A percentile compares a stretch with the other conserved stretches of the same genome.
phyloP scores from a whole-genome alignment of 345 rosid genomes.

The Euphorbia pulcherrima region DNA sequence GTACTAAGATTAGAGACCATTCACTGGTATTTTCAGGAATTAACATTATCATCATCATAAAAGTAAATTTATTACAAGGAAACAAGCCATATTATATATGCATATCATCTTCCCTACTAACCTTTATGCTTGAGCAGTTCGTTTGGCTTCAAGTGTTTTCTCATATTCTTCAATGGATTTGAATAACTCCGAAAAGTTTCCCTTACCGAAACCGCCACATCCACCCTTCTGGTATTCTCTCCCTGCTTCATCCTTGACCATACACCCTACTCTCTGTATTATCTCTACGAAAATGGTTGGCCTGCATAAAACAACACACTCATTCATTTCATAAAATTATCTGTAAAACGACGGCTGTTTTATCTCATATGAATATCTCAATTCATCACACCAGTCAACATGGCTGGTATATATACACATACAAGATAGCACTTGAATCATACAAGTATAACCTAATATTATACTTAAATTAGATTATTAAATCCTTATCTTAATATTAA shows the following conservation, averaged over 20 bases:
- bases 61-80: background rate
- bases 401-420: no score
- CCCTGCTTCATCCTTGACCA: conserved; percentile 63
- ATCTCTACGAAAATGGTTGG: conserved; percentile 95
- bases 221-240: conserved; percentile 81
- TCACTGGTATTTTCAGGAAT: no score
- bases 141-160: conserved; percentile 74
- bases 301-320: conserved; percentile 30
- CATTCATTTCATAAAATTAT: no score
- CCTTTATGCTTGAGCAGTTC: conserved; percentile 16
- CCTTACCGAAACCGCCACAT: conserved; percentile 94
- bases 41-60: background rate
- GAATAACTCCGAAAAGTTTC: conserved; percentile 90
- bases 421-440: no score
- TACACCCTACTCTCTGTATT: conserved; percentile 86
- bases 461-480: no score
- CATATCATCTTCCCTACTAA: background rate
- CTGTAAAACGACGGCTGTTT: no score
- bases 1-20: background rate
- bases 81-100: background rate
- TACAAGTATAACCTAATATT: no score
- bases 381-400: no score
- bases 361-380: no score
- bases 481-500: no score
- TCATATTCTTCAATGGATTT: conserved; percentile 91